These are phyloP conservation scores for Basipetospora chlamydospora DNA, from an alignment of 2,329 filamentous ascomycete genomes.

Conservation along the genomic window DNA sequence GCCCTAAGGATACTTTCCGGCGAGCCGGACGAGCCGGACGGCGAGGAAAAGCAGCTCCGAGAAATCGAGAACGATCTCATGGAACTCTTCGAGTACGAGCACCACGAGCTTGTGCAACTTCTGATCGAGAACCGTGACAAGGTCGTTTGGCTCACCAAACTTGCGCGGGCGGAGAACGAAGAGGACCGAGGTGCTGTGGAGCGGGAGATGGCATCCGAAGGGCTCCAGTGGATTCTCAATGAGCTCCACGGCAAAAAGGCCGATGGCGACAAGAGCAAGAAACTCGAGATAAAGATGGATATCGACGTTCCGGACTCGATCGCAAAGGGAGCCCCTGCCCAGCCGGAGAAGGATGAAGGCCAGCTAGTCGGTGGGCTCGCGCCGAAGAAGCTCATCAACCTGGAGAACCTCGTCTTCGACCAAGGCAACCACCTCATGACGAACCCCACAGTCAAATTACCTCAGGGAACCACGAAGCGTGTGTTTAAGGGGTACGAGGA, in stretches of 20 bases:
- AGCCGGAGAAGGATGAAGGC: constrained; percentile 45
- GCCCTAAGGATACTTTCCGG: constrained; percentile 74
- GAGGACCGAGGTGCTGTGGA: constrained; percentile 65
- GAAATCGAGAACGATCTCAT: constrained; percentile 98
- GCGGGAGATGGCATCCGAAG: constrained; percentile 81
- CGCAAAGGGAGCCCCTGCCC: constrained; percentile 32
- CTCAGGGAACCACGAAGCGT: constrained; percentile 86
- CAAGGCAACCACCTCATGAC: constrained; percentile 99
- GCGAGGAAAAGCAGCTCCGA: constrained; percentile 70
- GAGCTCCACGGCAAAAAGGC: constrained; percentile 66
- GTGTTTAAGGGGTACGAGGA: constrained; percentile 98
- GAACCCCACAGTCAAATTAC: constrained; percentile 88
- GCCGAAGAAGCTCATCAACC: constrained; percentile 75
- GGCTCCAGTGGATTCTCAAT: constrained; percentile 72
- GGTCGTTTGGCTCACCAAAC: constrained; percentile 85
- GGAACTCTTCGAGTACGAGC: constrained; percentile 95
- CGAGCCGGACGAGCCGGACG: constrained; percentile 52
- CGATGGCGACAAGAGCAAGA: constrained; percentile 44
- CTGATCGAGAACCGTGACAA: constrained; percentile 86
- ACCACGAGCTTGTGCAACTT: constrained; percentile 82
- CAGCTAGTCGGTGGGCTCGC: constrained; percentile 69
- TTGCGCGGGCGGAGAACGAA: constrained; percentile 69
- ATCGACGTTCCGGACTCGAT: constrained; percentile 58
- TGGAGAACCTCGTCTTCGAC: constrained; percentile 93
- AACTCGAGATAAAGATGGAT: constrained; percentile 90